A percentile compares a stretch with the other conserved stretches of the same genome.
These are phyloP conservation scores for Monosporascus ibericus DNA, from an alignment of 2,329 filamentous ascomycete species.

Conservation along the genomic window DNA sequence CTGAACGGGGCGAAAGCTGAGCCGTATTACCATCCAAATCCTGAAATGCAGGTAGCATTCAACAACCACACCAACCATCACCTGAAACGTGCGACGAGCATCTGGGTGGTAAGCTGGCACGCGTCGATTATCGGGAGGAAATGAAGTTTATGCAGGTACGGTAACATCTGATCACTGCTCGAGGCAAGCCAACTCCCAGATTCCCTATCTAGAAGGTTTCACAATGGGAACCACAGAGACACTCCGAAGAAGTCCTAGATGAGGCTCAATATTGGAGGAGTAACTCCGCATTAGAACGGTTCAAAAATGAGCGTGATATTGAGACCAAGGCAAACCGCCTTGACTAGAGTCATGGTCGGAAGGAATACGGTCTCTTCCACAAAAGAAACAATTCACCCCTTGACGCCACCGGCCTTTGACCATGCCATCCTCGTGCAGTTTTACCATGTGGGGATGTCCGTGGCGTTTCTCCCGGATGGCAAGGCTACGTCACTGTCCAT, in stretches of 20 bases:
- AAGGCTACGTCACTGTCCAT: background rate
- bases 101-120: background rate
- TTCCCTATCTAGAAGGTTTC: background rate
- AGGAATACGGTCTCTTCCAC: background rate
- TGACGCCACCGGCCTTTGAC: too few species aligned
- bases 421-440: too few species aligned
- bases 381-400: background rate
- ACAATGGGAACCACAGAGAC: background rate
- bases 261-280: background rate
- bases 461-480: background rate
- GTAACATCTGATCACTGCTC: background rate
- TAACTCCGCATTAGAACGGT: background rate
- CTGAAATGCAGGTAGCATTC: background rate
- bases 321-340: too few species aligned
- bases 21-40: background rate
- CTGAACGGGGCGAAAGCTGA: background rate
- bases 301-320: too few species aligned
- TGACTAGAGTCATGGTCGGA: background rate
- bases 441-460: background rate
- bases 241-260: too few species aligned
- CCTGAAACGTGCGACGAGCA: background rate
- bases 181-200: background rate
- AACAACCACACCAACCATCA: background rate
- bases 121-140: background rate
- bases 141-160: background rate